Base-by-base conservation (phyloP, 495 filamentous ascomycete genomes). In the Saxophila tyrrhenica region DNA sequence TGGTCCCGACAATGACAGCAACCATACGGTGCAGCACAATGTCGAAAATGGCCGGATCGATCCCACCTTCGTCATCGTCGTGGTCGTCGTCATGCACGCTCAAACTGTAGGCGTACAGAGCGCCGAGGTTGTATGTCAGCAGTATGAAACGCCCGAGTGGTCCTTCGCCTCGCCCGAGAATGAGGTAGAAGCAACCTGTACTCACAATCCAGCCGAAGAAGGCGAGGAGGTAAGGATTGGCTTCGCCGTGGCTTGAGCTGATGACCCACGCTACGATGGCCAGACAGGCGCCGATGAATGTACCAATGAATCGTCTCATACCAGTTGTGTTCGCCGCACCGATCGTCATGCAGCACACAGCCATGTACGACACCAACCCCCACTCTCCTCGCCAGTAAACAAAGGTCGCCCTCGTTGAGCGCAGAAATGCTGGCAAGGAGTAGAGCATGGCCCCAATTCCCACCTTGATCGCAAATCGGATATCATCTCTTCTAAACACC, bases 301-400 rank as follows among this genome's bases (percentile, higher is more conserved):
- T 97, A 50, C 92, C 92, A n/a, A 85, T 69, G 60, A 96, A 92
- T 55, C 92, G 82, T 51, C 87, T 76, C 69, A 76, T 80, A 2
- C 88, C 89, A 3, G 91, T 94, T 19, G 89, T 94, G 62, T 97
- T 98, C 15, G 88, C 86, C 19, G 91, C 86, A 10, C 92, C 92
- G 39, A 95, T 88, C 0, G 91, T 97, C 91, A 96, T 96, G 5
- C 86, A 86, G 66, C 91, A 95, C 8, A 98, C 92, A 51, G 97
- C 78, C 92, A 98, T 98, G 71, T 95, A 98, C 0, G 91, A 95
- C 38, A 97, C 66, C 1, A 97, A 73, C 13, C 91, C 92, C 92
- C 92, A 98, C 75, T 98, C 92, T 0, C 91, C 92, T 60, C 91
- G 75, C 89, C 90, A 98, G 59, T 85, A 85, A 20, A 78, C 75